A percentile compares a stretch with the other conserved stretches of the same genome.
Conservation (phyloP, 345 rosid genomes). For the Psidium guajava region DNA sequence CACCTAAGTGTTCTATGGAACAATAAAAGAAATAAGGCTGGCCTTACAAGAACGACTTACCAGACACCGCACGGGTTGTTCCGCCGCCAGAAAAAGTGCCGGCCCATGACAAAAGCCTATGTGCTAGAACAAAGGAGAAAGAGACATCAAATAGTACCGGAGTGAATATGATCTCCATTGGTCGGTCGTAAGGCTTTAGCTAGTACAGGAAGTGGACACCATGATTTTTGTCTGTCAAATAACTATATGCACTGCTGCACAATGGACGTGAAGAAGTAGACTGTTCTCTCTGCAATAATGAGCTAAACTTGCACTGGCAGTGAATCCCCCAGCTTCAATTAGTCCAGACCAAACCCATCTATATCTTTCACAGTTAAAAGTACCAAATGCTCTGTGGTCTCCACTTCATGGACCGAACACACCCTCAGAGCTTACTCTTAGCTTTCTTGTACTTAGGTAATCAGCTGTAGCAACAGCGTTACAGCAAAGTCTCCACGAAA, state of each 20-base stretch:
- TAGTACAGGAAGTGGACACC: neutral
- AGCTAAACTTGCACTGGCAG: neutral
- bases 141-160: too few relatives aligned
- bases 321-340: neutral
- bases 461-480: neutral
- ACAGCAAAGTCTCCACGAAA: neutral
- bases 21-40: too few relatives aligned
- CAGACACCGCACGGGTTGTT: too few relatives aligned
- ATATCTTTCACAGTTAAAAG: neutral
- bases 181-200: neutral
- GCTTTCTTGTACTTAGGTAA: neutral
- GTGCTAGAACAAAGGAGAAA: too few relatives aligned
- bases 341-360: neutral
- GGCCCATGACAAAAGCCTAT: too few relatives aligned
- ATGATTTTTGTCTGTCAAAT: neutral
- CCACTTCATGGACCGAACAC: neutral
- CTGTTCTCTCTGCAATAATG: accelerated
- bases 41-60: too few relatives aligned
- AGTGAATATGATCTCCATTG: neutral
- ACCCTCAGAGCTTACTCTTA: neutral
- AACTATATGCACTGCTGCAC: neutral
- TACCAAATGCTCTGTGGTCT: neutral
- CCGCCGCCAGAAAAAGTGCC: too few relatives aligned
- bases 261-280: neutral
- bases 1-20: too few relatives aligned